Evolutionary conservation across 441 rosid species (phyloP).

Genomic region (Breynia disticha): DNA sequence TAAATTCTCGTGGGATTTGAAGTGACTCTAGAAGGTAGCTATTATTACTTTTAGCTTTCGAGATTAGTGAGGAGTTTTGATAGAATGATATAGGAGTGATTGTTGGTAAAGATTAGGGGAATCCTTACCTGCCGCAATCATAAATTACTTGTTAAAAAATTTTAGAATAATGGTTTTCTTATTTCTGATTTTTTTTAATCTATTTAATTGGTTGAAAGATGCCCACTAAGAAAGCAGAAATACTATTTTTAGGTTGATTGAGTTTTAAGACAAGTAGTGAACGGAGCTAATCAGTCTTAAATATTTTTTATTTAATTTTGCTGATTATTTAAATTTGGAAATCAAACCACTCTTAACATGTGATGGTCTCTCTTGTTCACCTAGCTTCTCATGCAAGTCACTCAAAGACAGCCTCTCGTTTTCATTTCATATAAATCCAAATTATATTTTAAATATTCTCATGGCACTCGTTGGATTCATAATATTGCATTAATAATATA

Average conservation of each 20-base stretch:
- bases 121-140: constrained; percentile 39
- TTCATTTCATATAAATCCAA: constrained; percentile 7
- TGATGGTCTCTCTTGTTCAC: constrained; percentile 10
- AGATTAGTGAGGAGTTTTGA: background rate
- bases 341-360: constrained; percentile 8
- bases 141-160: constrained; percentile 18
- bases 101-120: constrained; percentile 37
- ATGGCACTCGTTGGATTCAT: constrained; percentile 1
- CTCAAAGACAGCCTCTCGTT: constrained; percentile 14
- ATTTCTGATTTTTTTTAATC: background rate
- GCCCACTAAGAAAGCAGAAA: background rate
- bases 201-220: background rate
- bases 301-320: background rate
- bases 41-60: background rate
- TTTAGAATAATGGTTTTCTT: constrained; percentile 8
- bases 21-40: background rate
- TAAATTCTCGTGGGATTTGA: background rate
- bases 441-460: constrained; percentile 4
- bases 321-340: background rate
- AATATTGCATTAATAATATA: background rate
- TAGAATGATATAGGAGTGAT: constrained; percentile 23
- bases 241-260: background rate
- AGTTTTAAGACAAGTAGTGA: background rate
- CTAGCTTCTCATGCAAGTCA: background rate
- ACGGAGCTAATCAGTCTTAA: background rate